Base-by-base conservation (phyloP, 495 filamentous ascomycete genomes). In the Trichoderma reesei region DNA sequence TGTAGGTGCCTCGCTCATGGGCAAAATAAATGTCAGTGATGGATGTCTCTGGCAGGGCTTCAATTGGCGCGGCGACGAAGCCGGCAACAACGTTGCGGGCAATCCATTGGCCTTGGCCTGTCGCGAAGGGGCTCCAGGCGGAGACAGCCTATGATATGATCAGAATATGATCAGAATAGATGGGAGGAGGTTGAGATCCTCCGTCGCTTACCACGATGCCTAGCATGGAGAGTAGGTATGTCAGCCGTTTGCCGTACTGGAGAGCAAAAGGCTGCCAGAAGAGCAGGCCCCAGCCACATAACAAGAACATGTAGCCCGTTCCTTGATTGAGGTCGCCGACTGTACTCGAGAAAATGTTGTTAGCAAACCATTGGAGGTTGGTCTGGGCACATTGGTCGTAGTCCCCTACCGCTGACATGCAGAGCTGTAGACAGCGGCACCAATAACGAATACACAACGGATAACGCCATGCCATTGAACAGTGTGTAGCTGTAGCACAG, bases 221-320 rank as follows among this genome's bases (percentile, higher is more conserved):
- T 16, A 81, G 70, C 64, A 85, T 75, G 5, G 82, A 86, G 41
- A 85, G 56, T 6, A 89, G 68, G 70, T 85, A 88, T 1, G 83
- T 82, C 59, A 83, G 73, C 10, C 86, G 76, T 72, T 88, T 88
- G 39, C 86, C 86, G 74, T 83, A 88, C 66, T 86, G 82, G 65
- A 88, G 70, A 1, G 86, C 84, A 44, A 88, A 79, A 0, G 86
- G 85, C 72, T 89, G 86, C 86, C 86, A 89, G 69, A 88, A 84
- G 3, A 89, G 69, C 63, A 85, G 77, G 0, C 84, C 84, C 84
- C 82, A 87, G 4, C 85, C 85, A 11, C 83, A 80, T 41, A 86
- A 68, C 63, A 88, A 68, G 64, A 87, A 86, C 77, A 87, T 79
- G 70, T 84, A 87, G 5, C 86, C 86, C 0, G 84, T 89, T 38